Evolutionary conservation across 176 grass and related monocot species (phyloP).

Genomic region (Carex littledalei): DNA sequence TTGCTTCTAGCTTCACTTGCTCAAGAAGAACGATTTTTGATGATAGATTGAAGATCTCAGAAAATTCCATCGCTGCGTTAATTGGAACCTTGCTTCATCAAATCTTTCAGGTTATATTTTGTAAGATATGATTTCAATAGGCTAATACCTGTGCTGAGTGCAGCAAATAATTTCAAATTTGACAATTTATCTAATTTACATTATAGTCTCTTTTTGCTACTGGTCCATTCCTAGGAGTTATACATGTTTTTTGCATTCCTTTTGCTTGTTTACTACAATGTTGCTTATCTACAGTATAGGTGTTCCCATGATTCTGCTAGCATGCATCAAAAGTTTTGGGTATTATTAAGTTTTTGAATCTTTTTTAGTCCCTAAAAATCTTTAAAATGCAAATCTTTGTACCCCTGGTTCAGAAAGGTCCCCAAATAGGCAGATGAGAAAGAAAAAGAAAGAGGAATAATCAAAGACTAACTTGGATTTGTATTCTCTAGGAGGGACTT

Average conservation of each 20-base stretch:
- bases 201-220: neutral
- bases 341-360: neutral
- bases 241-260: neutral
- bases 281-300: neutral
- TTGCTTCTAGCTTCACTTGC: slow-evolving; percentile 94
- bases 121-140: neutral
- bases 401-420: no score
- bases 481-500: slow-evolving; percentile 59
- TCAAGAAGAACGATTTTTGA: slow-evolving; percentile 81
- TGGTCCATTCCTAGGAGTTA: neutral
- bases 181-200: neutral
- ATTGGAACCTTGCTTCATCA: slow-evolving; percentile 97
- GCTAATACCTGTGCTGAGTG: neutral
- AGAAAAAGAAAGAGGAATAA: neutral
- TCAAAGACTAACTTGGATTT: neutral
- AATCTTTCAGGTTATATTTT: slow-evolving; percentile 82
- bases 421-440: neutral
- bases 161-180: neutral
- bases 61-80: slow-evolving; percentile 69
- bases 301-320: neutral
- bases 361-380: neutral
- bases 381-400: neutral
- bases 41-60: slow-evolving; percentile 76
- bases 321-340: neutral
- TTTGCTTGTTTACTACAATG: slow-evolving; percentile 23